phyloP scores from a whole-genome alignment of 352 stramenopile species.

The Globisporangium spiculum region DNA sequence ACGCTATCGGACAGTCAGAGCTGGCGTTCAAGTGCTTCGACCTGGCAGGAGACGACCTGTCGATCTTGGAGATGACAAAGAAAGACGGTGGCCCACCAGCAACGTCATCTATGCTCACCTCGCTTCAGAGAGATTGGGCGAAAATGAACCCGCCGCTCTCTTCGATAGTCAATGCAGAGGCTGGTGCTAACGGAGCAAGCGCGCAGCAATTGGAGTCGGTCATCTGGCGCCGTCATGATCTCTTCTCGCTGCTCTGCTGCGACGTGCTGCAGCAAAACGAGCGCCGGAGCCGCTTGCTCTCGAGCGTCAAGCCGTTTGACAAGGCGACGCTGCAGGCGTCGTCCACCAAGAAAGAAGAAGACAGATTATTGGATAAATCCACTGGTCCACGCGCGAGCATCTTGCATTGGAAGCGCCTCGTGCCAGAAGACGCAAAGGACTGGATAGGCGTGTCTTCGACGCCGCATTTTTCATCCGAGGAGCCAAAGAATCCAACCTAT shows the following conservation, averaged over 20 bases:
- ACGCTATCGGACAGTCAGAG: conserved; percentile 47
- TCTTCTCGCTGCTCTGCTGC: conserved; percentile 65
- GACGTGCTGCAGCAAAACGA: conserved; percentile 55
- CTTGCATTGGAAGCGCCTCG: conserved; percentile 63
- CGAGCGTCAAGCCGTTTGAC: conserved; percentile 45
- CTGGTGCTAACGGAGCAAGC: background rate
- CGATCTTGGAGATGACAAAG: conserved; percentile 46
- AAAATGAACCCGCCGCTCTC: conserved; percentile 53
- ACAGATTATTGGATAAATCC: background rate
- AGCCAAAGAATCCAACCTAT: conserved; percentile 56
- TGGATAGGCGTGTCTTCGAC: conserved; percentile 44
- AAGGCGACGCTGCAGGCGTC: conserved; percentile 27
- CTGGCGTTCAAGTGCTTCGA: conserved; percentile 65
- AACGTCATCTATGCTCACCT: conserved; percentile 26
- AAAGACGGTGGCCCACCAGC: conserved; percentile 20
- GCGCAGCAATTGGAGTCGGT: conserved; percentile 16
- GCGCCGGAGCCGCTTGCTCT: conserved; percentile 62
- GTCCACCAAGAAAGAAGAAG: background rate
- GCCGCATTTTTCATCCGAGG: conserved; percentile 45
- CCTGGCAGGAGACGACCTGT: conserved; percentile 63
- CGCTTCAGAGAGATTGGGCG: conserved; percentile 51
- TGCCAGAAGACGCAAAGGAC: conserved; percentile 66
- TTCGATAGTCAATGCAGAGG: conserved; percentile 33
- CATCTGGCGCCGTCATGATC: conserved; percentile 37
- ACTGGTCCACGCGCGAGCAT: conserved; percentile 27